A percentile compares a stretch with the other conserved stretches of the same genome.
These are phyloP conservation scores for Boehmeria nivea DNA, from an alignment of 306 rosid genomes.

Conservation along the genomic window DNA sequence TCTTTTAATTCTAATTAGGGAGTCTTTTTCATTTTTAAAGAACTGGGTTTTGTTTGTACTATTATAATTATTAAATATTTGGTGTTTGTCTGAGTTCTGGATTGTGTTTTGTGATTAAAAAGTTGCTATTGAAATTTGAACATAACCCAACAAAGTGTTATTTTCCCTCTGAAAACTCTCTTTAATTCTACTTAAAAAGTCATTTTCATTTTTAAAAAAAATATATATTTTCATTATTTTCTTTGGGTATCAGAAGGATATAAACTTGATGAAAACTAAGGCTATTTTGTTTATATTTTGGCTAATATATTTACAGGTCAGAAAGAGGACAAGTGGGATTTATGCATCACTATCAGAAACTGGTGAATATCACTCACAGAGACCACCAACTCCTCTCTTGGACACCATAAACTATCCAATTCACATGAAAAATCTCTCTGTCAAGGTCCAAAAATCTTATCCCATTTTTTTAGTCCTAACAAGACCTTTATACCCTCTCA, in stretches of 20 bases:
- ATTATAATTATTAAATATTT: too few species aligned
- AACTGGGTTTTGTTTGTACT: not conserved
- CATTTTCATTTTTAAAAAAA: slow-evolving; percentile 1
- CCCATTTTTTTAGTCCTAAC: too few species aligned
- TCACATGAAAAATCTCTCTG: slow-evolving; percentile 90
- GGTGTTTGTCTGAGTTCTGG: not conserved
- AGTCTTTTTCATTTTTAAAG: not conserved
- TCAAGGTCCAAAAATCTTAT: slow-evolving; percentile 42
- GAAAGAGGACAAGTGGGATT: slow-evolving; percentile 47
- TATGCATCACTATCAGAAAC: slow-evolving; percentile 72
- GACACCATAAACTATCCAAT: slow-evolving; percentile 89
- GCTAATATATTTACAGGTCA: slow-evolving; percentile 32
- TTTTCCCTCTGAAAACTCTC: not conserved
- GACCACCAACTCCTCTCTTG: slow-evolving; percentile 88
- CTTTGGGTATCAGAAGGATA: too few species aligned
- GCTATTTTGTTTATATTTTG: slow-evolving; percentile 1
- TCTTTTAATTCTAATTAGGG: not conserved
- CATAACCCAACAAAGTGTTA: too few species aligned
- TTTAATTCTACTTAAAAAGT: not conserved
- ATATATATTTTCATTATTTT: too few species aligned
- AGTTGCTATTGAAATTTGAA: too few species aligned
- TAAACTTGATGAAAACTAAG: too few species aligned
- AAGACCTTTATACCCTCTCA: slow-evolving; percentile 5
- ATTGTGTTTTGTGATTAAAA: too few species aligned
- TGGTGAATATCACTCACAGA: slow-evolving; percentile 62